A percentile compares a stretch with the other conserved stretches of the same genome.
Evolutionary conservation across 176 grass and related monocot species (phyloP).

Genomic region (Avena insularis): DNA sequence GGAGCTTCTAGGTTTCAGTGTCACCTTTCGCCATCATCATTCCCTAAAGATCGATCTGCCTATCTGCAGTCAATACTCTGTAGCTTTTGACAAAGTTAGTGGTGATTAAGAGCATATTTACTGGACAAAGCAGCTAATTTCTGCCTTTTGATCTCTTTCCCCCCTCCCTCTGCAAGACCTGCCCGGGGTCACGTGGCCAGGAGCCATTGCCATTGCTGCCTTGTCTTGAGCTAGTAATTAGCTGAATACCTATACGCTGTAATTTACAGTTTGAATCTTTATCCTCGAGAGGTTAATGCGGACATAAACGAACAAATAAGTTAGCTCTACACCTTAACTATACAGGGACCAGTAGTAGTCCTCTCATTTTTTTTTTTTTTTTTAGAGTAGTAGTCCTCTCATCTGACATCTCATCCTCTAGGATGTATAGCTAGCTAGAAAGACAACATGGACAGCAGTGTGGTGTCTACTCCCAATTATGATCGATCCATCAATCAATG

Average conservation of each 20-base stretch:
- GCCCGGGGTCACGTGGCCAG: conserved; percentile 17
- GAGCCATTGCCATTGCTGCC: conserved; percentile 8
- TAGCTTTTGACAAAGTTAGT: neutral
- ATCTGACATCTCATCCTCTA: no score
- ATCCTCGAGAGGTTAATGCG: neutral
- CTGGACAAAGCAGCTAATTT: neutral
- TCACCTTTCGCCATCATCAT: conserved; percentile 4
- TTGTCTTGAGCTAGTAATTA: neutral
- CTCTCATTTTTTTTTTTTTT: no score
- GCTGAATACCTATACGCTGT: neutral
- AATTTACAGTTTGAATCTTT: neutral
- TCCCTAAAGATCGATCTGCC: neutral
- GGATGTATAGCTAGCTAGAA: neutral
- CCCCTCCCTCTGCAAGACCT: neutral
- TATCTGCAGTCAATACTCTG: neutral
- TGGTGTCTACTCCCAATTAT: neutral
- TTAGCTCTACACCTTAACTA: conserved; percentile 33
- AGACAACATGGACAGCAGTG: neutral
- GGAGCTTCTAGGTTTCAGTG: conserved; percentile 31
- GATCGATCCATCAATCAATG: neutral
- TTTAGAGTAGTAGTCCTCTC: neutral
- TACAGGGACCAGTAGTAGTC: neutral
- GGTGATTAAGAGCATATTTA: neutral
- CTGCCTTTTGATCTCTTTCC: neutral
- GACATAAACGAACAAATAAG: conserved; percentile 29